Percentiles rank a stretch among this genome's conserved stretches.
Evolutionary conservation across 2,329 filamentous ascomycete species (phyloP).

Genomic region (Metarhizium album): DNA sequence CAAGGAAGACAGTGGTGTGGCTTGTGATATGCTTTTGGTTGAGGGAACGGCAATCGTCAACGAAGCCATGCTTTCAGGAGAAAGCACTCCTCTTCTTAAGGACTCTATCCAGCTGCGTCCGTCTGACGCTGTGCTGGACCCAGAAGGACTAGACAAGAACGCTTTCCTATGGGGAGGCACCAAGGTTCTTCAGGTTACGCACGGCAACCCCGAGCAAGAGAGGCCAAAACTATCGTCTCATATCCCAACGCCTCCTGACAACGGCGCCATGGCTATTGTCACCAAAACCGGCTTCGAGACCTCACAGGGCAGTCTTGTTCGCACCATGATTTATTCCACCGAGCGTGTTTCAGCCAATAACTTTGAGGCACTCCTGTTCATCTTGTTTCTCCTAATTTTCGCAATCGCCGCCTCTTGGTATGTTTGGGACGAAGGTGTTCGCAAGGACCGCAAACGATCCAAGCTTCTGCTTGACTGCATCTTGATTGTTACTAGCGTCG

Average conservation of each 20-base stretch:
- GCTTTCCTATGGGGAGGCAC: conserved; percentile 94
- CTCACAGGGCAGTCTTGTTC: conserved; percentile 91
- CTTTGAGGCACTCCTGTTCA: conserved; percentile 90
- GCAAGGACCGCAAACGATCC: conserved; percentile 88
- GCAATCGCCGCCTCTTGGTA: conserved; percentile 98
- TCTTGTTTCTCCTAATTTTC: conserved; percentile 91
- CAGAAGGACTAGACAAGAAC: conserved; percentile 92
- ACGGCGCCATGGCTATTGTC: conserved; percentile 86
- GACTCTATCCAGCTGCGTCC: conserved; percentile 90
- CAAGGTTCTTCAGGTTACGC: conserved; percentile 91
- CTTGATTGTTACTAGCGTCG: conserved; percentile 94
- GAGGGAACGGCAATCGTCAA: conserved; percentile 97
- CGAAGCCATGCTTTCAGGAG: conserved; percentile 97
- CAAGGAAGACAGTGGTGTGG: conserved; percentile 93
- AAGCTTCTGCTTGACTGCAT: conserved; percentile 96
- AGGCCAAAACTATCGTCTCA: conserved; percentile 62
- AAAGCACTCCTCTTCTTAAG: conserved; percentile 93
- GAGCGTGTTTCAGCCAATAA: conserved; percentile 99
- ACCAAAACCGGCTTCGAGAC: conserved; percentile 98
- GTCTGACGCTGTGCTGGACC: conserved; percentile 66
- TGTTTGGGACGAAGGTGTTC: conserved; percentile 94
- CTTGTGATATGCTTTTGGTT: conserved; percentile 91
- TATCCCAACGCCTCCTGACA: conserved; percentile 77
- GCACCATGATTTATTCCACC: conserved; percentile 99
- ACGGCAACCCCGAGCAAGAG: conserved; percentile 69